phyloP scores from a whole-genome alignment of 1,139 yeast species.

The Pichia sp. region DNA sequence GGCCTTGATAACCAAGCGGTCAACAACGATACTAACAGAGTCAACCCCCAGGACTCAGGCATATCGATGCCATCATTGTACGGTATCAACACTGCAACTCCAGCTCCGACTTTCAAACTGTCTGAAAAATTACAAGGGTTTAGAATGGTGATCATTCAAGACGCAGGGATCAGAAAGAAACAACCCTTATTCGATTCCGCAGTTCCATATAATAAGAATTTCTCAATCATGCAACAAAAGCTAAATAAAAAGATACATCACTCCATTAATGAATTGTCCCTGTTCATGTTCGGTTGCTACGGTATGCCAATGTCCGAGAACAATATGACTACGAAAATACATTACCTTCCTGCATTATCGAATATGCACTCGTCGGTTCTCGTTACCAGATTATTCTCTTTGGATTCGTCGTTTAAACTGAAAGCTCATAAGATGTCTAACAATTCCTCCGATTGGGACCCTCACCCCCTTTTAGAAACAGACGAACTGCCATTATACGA shows the following conservation, averaged over 20 bases:
- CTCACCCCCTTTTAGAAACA: slow-evolving; percentile 23
- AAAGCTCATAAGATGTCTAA: slow-evolving; percentile 9
- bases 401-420: slow-evolving; percentile 26
- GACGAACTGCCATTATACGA: slow-evolving; percentile 21
- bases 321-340: slow-evolving; percentile 46
- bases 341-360: slow-evolving; percentile 44
- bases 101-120: slow-evolving; percentile 29
- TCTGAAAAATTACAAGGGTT: slow-evolving; percentile 37
- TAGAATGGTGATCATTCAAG: slow-evolving; percentile 50
- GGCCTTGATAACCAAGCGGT: background rate
- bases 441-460: slow-evolving; percentile 25
- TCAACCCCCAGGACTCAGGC: slow-evolving; percentile 10
- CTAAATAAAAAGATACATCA: slow-evolving; percentile 36
- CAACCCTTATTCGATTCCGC: slow-evolving; percentile 51
- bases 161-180: slow-evolving; percentile 51
- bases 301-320: slow-evolving; percentile 52
- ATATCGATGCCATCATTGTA: slow-evolving; percentile 25
- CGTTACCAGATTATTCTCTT: slow-evolving; percentile 44
- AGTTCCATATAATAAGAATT: slow-evolving; percentile 8
- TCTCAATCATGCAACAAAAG: slow-evolving; percentile 16
- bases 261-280: slow-evolving; percentile 44
- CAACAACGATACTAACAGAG: background rate
- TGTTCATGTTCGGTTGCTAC: slow-evolving; percentile 53
- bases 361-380: slow-evolving; percentile 38
- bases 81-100: slow-evolving; percentile 24